Evolutionary conservation across 805 yeast genomes (phyloP).

Genomic region (Hanseniaspora valbyensis): DNA sequence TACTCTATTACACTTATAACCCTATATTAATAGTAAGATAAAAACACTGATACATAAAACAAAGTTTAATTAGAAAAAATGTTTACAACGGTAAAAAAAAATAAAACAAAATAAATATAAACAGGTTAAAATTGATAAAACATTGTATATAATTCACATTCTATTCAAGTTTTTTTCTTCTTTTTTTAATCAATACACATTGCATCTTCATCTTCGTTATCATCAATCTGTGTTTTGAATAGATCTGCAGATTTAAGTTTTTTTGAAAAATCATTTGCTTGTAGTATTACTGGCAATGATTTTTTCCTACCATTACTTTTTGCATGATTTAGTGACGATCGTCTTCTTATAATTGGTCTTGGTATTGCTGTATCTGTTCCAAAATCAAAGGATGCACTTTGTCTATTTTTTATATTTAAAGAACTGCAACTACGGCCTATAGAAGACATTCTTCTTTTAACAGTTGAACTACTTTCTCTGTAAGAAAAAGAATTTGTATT

Average conservation of each 20-base stretch:
- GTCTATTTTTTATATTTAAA: neutral
- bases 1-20: no score
- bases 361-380: neutral
- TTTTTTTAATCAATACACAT: constrained; percentile 9
- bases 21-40: no score
- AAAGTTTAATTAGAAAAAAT: no score
- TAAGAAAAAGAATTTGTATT: neutral
- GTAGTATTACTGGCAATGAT: neutral
- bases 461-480: neutral
- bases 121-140: no score
- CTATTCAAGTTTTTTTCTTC: no score
- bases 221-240: no score
- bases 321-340: neutral
- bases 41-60: no score
- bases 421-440: neutral
- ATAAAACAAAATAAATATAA: no score
- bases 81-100: no score
- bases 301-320: neutral
- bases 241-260: neutral
- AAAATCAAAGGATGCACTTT: neutral
- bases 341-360: neutral
- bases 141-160: no score
- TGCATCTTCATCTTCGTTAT: constrained; percentile 17
- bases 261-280: neutral
- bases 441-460: neutral